Conservation (phyloP, 2,329 filamentous ascomycete genomes). For the Cladophialophora yegresii region DNA sequence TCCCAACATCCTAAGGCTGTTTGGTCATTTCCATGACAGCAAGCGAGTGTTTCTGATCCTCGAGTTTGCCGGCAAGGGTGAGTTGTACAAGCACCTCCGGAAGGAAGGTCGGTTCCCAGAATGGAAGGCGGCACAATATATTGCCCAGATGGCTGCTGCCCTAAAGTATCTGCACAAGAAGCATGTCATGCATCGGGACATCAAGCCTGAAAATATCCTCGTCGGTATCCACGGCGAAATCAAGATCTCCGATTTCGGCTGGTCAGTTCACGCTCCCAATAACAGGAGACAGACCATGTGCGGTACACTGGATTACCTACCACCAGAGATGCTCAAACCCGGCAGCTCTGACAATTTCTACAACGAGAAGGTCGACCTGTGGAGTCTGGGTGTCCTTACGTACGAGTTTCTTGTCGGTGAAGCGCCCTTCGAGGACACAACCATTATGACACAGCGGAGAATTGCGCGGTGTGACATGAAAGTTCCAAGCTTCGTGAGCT, state of each 20-base stretch:
- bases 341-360: conserved; percentile 83
- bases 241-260: conserved; percentile 97
- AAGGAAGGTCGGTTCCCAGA: conserved; percentile 79
- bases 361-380: conserved; percentile 92
- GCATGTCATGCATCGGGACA: conserved; percentile 95
- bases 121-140: conserved; percentile 82
- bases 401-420: conserved; percentile 97
- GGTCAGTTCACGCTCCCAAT: conserved; percentile 96
- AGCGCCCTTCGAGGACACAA: conserved; percentile 94
- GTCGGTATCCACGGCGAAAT: conserved; percentile 96
- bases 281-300: conserved; percentile 93
- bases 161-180: conserved; percentile 91
- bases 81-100: conserved; percentile 83
- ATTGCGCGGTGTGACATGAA: conserved; percentile 91
- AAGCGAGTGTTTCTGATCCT: conserved; percentile 86
- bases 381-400: conserved; percentile 90
- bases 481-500: conserved; percentile 83
- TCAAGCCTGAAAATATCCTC: conserved; percentile 97
- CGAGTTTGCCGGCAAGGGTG: conserved; percentile 81
- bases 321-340: conserved; percentile 93
- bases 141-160: conserved; percentile 87
- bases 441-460: conserved; percentile 87
- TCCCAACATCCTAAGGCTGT: conserved; percentile 80
- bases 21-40: conserved; percentile 85
- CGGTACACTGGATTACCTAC: conserved; percentile 94